Conservation (phyloP, 2,329 filamentous ascomycete species). For the Aspergillus ustus region DNA sequence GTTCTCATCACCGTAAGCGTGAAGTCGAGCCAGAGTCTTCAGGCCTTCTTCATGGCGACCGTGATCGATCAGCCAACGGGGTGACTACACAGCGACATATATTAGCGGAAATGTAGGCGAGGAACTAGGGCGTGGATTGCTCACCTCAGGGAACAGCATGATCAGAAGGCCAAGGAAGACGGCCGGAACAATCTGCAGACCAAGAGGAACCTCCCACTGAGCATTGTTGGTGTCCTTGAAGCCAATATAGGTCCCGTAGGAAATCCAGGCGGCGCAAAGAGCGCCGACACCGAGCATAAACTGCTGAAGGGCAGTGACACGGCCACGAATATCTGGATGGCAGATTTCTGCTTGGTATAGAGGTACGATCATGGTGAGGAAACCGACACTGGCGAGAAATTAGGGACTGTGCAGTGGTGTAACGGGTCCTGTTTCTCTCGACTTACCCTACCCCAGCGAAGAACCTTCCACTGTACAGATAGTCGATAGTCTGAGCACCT, state of each 20-base stretch:
- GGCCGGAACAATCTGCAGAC: conserved; percentile 74
- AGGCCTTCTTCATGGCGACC: conserved; percentile 68
- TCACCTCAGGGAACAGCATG: conserved; percentile 69
- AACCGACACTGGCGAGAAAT: conserved; percentile 56
- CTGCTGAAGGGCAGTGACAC: conserved; percentile 76
- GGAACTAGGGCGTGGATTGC: neutral
- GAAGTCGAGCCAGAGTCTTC: conserved; percentile 68
- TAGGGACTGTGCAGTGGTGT: conserved; percentile 40
- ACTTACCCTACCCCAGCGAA: conserved; percentile 61
- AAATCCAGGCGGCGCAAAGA: conserved; percentile 73
- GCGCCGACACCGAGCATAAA: conserved; percentile 82
- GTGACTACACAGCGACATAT: conserved; percentile 45
- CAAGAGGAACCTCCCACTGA: conserved; percentile 68
- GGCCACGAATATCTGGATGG: conserved; percentile 76
- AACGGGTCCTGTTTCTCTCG: neutral
- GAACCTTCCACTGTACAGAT: conserved; percentile 71
- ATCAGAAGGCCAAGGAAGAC: conserved; percentile 68
- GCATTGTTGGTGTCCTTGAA: conserved; percentile 53
- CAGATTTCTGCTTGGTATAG: conserved; percentile 80
- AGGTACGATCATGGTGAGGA: conserved; percentile 68
- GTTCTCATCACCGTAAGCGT: conserved; percentile 68
- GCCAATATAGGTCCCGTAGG: conserved; percentile 65
- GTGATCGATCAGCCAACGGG: conserved; percentile 77
- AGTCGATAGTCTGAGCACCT: conserved; percentile 62
- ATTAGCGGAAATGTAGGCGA: conserved; percentile 10